These are phyloP conservation scores for Colletotrichum cuscutae DNA, from an alignment of 2,329 filamentous ascomycete genomes.

Conservation along the genomic window DNA sequence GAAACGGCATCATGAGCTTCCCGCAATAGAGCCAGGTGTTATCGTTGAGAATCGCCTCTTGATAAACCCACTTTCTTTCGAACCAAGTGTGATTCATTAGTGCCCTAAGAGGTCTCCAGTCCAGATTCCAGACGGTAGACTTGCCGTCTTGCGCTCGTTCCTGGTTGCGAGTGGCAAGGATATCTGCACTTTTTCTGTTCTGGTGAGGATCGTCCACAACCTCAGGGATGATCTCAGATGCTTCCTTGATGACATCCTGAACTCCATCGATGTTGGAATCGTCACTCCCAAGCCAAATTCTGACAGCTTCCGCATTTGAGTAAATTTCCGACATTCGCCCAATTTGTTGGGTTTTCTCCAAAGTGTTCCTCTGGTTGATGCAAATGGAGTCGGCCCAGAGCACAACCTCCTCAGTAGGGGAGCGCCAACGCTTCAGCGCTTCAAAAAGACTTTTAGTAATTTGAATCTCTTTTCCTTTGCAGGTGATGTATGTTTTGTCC, in stretches of 20 bases:
- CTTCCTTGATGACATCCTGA: neutral
- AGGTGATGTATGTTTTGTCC: slow-evolving; percentile 35
- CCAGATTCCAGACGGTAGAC: neutral
- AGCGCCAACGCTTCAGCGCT: neutral
- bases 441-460: slow-evolving; percentile 38
- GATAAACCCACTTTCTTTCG: slow-evolving; percentile 14
- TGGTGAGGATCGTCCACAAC: slow-evolving; percentile 7
- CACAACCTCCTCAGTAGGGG: neutral
- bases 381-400: slow-evolving; percentile 15
- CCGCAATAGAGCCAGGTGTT: slow-evolving; percentile 15
- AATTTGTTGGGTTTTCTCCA: slow-evolving; percentile 2
- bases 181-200: neutral
- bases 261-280: neutral
- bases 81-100: slow-evolving; percentile 12
- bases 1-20: neutral
- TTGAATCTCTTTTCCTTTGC: slow-evolving; percentile 39
- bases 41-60: slow-evolving; percentile 4
- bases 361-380: slow-evolving; percentile 5
- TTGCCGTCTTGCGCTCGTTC: neutral
- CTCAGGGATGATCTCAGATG: neutral
- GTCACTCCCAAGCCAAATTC: slow-evolving; percentile 5
- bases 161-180: neutral
- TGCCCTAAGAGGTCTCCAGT: slow-evolving; percentile 3
- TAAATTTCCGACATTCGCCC: slow-evolving; percentile 4
- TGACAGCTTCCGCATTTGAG: neutral